Percentiles rank a stretch among this genome's conserved stretches.
These are phyloP conservation scores for Scheffersomyces illinoinensis DNA, from an alignment of 1,139 yeast genomes.

Conservation along the genomic window DNA sequence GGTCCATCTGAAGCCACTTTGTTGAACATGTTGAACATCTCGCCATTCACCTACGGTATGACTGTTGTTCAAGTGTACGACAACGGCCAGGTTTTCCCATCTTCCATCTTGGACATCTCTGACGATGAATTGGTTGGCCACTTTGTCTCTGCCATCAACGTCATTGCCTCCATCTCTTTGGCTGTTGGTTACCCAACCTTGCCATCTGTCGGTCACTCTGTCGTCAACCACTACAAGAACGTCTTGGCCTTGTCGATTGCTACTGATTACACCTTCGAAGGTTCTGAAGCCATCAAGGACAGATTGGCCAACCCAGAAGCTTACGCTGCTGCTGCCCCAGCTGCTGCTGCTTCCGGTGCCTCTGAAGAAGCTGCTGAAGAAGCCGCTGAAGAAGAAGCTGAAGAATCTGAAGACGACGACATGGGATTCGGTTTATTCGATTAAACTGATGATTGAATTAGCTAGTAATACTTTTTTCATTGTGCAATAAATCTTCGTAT, in stretches of 20 bases:
- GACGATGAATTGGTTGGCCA: constrained; percentile 93
- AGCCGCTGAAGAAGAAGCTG: constrained; percentile 71
- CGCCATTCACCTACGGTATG: constrained; percentile 99
- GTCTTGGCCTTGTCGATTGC: constrained; percentile 97
- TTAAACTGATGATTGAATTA: constrained; percentile 46
- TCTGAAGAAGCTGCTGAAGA: constrained; percentile 66
- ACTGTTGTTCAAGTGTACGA: constrained; percentile 95
- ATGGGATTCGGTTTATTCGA: constrained; percentile 99
- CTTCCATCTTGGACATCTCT: constrained; percentile 95
- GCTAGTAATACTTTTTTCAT: not conserved
- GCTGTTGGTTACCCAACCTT: constrained; percentile 99
- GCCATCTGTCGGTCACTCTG: constrained; percentile 99
- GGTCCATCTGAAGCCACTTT: constrained; percentile 99
- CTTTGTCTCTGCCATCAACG: constrained; percentile 89
- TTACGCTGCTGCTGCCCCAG: constrained; percentile 99
- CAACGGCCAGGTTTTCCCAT: constrained; percentile 97
- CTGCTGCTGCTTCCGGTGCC: constrained; percentile 86
- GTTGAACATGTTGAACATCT: constrained; percentile 99
- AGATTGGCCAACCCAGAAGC: constrained; percentile 81
- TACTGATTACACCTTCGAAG: constrained; percentile 98
- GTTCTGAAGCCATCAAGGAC: constrained; percentile 98
- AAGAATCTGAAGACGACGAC: constrained; percentile 75
- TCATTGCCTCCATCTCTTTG: constrained; percentile 94
- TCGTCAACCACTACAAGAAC: constrained; percentile 99
- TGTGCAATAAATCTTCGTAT: not conserved